Evolutionary conservation across 164 flowering plant species (phyloP).

Genomic region (Annona squamosa): DNA sequence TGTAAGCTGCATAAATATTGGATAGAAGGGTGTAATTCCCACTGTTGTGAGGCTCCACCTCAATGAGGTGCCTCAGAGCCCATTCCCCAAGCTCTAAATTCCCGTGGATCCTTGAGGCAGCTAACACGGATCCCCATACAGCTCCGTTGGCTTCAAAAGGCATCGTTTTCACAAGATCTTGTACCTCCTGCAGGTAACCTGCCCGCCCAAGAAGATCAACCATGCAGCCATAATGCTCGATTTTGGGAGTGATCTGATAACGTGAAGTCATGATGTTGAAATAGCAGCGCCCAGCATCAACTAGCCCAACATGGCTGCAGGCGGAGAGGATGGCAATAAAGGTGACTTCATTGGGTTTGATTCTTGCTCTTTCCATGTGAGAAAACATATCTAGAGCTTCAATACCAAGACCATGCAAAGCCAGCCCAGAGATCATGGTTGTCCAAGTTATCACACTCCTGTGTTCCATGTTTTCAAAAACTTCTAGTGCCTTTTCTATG

Average conservation of each 20-base stretch:
- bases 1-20: conserved; percentile 46
- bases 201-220: conserved; percentile 62
- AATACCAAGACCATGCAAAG: conserved; percentile 50
- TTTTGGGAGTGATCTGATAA: conserved; percentile 37
- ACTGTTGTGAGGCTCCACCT: conserved; percentile 54
- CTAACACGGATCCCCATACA: conserved; percentile 78
- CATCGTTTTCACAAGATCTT: conserved; percentile 35
- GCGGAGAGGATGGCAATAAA: conserved; percentile 62
- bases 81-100: conserved; percentile 42
- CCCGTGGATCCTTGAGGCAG: conserved; percentile 45
- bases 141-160: conserved; percentile 68
- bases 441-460: conserved; percentile 60
- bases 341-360: conserved; percentile 51
- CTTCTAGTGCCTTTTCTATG: conserved; percentile 35
- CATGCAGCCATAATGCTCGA: conserved; percentile 73
- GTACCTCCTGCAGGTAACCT: conserved; percentile 52
- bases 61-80: conserved; percentile 41
- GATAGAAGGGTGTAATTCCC: conserved; percentile 61
- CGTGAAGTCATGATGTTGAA: conserved; percentile 35
- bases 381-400: conserved; percentile 48
- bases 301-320: conserved; percentile 62
- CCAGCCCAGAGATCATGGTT: conserved; percentile 55
- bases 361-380: conserved; percentile 40
- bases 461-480: conserved; percentile 42
- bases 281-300: conserved; percentile 35